Conservation (phyloP, 73 alveolate species). For the Paramecium tetraurelia region DNA sequence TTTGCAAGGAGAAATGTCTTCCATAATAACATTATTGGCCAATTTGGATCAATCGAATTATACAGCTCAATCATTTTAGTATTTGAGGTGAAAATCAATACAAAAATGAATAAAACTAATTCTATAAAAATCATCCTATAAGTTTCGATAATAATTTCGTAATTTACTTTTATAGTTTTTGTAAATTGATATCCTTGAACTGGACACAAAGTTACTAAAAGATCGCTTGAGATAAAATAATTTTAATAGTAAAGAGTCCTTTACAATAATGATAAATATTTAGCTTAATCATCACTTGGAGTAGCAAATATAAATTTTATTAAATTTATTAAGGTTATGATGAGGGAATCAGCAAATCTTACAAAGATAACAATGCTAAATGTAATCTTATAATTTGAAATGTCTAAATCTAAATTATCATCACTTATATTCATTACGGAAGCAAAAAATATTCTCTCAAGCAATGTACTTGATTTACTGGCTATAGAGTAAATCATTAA, state of each 20-base stretch:
- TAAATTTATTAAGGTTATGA: not conserved
- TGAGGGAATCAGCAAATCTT: not conserved
- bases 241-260: not conserved
- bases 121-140: not conserved
- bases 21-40: not conserved
- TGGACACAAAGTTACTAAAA: not conserved
- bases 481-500: not conserved
- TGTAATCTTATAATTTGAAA: not conserved
- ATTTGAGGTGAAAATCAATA: not conserved
- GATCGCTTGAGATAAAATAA: not conserved
- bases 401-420: not conserved
- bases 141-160: not conserved
- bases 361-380: not conserved
- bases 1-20: not conserved
- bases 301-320: not conserved
- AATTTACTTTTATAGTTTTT: not conserved
- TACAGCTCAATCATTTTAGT: not conserved
- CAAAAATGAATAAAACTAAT: not conserved
- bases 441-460: not conserved
- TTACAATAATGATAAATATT: not conserved
- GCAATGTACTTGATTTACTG: not conserved
- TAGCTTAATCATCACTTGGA: constrained; percentile 17
- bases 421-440: not conserved
- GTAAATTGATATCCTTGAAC: constrained; percentile 1
- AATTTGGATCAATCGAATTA: not conserved